Percentiles rank a stretch among this genome's conserved stretches.
phyloP scores from a whole-genome alignment of 345 rosid species.

The Bretschneidera sinensis region DNA sequence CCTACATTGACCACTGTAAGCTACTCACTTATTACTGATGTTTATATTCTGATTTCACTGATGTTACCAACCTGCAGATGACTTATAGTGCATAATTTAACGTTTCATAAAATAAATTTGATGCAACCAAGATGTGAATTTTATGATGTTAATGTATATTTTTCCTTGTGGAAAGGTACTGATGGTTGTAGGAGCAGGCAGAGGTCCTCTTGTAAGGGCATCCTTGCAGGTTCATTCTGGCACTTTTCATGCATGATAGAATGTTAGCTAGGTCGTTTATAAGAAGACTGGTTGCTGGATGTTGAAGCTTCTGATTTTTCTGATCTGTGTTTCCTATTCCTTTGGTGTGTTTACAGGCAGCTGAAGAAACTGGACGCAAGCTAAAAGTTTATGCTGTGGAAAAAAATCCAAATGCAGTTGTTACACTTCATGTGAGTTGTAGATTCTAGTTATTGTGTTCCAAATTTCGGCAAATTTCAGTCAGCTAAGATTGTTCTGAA shows the following conservation, averaged over 20 bases:
- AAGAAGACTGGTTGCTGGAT: background rate
- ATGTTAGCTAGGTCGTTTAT: conserved; percentile 1
- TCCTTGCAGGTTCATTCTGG: conserved; percentile 67
- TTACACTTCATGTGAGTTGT: conserved; percentile 90
- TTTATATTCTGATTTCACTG: background rate
- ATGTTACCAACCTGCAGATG: background rate
- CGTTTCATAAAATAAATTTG: conserved; percentile 1
- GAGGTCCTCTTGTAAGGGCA: conserved; percentile 99
- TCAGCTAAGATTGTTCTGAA: background rate
- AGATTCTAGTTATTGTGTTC: conserved; percentile 6
- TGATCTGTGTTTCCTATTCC: conserved; percentile 14
- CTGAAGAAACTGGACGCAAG: conserved; percentile 88
- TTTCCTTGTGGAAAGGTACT: conserved; percentile 50
- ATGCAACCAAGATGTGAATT: background rate
- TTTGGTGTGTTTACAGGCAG: conserved; percentile 83
- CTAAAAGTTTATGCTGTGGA: conserved; percentile 90
- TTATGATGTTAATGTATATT: conserved; percentile 5
- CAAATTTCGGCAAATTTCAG: background rate
- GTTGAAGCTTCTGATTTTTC: conserved; percentile 13
- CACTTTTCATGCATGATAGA: conserved; percentile 14
- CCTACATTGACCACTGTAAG: conserved; percentile 61
- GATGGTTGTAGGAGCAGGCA: conserved; percentile 99
- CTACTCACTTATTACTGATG: conserved; percentile 7
- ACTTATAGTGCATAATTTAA: background rate
- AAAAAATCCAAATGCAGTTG: conserved; percentile 98